Percentiles rank a stretch among this genome's conserved stretches.
Conservation (phyloP, 2,329 filamentous ascomycete species). For the Sarocladiaceae sp. region DNA sequence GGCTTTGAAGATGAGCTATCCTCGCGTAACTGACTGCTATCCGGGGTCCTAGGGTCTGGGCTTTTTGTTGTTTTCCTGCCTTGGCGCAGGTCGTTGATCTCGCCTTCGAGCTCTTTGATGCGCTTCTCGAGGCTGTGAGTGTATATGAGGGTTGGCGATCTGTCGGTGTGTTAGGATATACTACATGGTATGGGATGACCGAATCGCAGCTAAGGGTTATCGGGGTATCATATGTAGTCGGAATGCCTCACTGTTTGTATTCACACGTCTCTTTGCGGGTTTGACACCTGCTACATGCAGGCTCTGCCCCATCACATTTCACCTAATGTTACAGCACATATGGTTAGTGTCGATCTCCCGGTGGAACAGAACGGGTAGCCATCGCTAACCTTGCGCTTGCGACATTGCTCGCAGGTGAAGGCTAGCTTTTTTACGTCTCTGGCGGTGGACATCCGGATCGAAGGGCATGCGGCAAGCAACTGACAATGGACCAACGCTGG, state of each 20-base stretch:
- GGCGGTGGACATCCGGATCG: conserved; percentile 5
- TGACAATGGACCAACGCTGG: neutral
- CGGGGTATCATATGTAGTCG: conserved; percentile 1
- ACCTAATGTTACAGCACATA: conserved; percentile 37
- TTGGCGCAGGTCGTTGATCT: conserved; percentile 30
- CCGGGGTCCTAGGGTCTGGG: conserved; percentile 4
- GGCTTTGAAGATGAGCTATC: conserved; percentile 18
- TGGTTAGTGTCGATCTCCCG: neutral
- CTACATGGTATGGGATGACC: neutral
- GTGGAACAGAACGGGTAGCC: neutral
- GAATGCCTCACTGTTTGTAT: conserved; percentile 51
- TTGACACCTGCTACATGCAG: conserved; percentile 53
- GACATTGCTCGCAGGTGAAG: conserved; percentile 57
- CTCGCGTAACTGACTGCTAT: conserved; percentile 1
- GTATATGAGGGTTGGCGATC: conserved; percentile 51
- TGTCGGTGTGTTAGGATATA: neutral
- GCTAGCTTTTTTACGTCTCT: conserved; percentile 43
- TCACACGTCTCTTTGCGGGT: conserved; percentile 53
- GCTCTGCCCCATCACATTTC: conserved; percentile 58
- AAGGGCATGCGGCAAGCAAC: neutral
- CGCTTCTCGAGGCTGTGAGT: conserved; percentile 54
- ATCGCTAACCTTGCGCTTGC: conserved; percentile 50
- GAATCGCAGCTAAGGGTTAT: too few relatives aligned
- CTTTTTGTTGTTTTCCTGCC: neutral
- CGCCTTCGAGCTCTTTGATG: conserved; percentile 53